Evolutionary conservation across 768 basidiomycete genomes (phyloP), one percentile per base, ranked within the genome.

Genomic region (Coprinellus micaceus): DNA sequence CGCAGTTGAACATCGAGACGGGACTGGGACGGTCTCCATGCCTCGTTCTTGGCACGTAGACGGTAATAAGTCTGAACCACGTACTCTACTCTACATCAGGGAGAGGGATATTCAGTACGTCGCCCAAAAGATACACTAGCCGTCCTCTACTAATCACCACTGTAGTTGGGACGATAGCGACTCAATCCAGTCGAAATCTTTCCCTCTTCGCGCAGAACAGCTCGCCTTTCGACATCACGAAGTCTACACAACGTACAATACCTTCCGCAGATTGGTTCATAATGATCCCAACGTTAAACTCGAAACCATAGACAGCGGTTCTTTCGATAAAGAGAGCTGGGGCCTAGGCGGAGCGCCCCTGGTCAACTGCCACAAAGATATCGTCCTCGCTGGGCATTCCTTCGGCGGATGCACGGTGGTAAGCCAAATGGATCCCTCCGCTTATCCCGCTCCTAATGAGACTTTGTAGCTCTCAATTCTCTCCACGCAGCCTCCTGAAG

Each of bases 1-100:
- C 43, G 86, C 90, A 4, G 65, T 94, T 22, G 90, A 94, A 64
- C 93, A 94, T 66, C 79, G 86, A 10, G 94, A 95, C 66, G 92
- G 91, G 0, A 86, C 87, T 3, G 85, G 81, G 2, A 83, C 84
- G 0, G 78, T 72, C 3, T 78, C 74, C 58, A 68, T 77, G 44
- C 70, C 75, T 43, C 71, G 70, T 37, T 67, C 64, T 52, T 72
- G 71, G 69, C 61, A 61, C 53, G 43, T 52, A 26, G 63, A 64
- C 59, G 69, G 72, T 10, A 69, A 67, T 13, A 56, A 56, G 19
- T 62, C 57, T 12, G 44, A 59, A 45, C 58, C 58, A 60, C 64
- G 60, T 61, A 64, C 67, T 28, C 59, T 71, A 24, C 67, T 80
- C 10, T 94, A 92, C 64, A 68, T 85, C 52, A 74, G 75, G 22